Evolutionary conservation across 768 basidiomycete genomes (phyloP), one percentile per base, ranked within the genome.

Genomic region (Clavaria fumosa): DNA sequence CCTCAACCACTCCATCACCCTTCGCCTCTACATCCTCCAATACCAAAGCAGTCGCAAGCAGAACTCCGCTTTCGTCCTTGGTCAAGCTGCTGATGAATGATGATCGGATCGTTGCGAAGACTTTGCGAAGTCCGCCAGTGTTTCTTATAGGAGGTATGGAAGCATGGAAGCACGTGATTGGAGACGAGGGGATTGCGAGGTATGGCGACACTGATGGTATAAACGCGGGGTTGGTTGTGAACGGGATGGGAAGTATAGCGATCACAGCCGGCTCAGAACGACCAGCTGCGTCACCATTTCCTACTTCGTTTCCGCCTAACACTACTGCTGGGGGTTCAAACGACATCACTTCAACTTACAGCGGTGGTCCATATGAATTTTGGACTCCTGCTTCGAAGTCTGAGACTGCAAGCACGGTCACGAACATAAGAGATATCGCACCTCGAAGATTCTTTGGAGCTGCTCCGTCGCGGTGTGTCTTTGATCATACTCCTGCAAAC

Each of bases 91-190:
- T 76, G 38, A 69, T 77, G 2, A 82, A 95, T 30, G 78, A 70
- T 54, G 80, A 80, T 47, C 63, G 62, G 18, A 78, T 78, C 10
- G 85, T 83, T 50, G 58, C 69, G 48, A 81, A 78, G 52, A 61
- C 77, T 40, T 57, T 86, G 14, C 75, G 73, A 45, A 63, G 81
- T 31, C 70, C 72, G 47, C 91, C 93, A 1, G 72, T 89, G 55
- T 57, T 95, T 45, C 70, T 97, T 18, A 63, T 78, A 4, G 93
- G 91, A 3, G 93, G 93, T 1, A 61, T 86, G 33, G 69, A 77
- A 34, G 83, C 76, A 3, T 97, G 90, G 89, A 73, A 68, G 49
- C 60, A 53, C 35, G 67, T 70, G 32, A 54, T 80, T 34, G 66
- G 71, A 1, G 64, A 63, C 12, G 53, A 53, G 1, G 59, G 58